Evolutionary conservation across 345 rosid species (phyloP).

Genomic region (Camelina hispida): DNA sequence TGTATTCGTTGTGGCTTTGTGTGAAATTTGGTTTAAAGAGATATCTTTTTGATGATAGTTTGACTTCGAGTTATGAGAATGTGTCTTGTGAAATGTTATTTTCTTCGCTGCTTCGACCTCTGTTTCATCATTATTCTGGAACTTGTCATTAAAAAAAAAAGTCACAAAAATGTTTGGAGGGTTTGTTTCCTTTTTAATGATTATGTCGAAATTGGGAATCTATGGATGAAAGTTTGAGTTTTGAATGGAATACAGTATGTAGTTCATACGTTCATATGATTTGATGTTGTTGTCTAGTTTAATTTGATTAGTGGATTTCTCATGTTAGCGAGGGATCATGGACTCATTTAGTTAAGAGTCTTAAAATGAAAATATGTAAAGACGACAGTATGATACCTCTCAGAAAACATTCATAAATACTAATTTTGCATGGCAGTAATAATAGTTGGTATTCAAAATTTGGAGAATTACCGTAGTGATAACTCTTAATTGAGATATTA

Average conservation of each 20-base stretch:
- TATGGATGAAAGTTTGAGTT: not conserved
- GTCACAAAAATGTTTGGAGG: no score
- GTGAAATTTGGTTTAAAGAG: constrained; percentile 29
- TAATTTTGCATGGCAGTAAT: not conserved
- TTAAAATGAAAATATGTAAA: not conserved
- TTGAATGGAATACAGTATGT: not conserved
- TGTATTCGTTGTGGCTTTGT: constrained; percentile 38
- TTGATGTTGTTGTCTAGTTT: not conserved
- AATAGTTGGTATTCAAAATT: no score
- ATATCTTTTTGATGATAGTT: constrained; percentile 29
- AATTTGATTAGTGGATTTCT: not conserved
- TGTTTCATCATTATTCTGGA: not conserved
- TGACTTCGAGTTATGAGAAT: constrained; percentile 29
- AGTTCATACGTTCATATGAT: not conserved
- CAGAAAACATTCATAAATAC: not conserved
- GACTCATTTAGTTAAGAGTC: not conserved
- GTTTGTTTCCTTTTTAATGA: not conserved
- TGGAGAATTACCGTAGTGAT: no score
- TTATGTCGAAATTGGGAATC: not conserved
- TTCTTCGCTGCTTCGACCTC: constrained; percentile 8
- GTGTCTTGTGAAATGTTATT: constrained; percentile 12
- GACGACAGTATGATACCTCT: not conserved
- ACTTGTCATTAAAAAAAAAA: no score
- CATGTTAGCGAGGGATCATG: not conserved
- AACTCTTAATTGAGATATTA: no score